These are phyloP conservation scores for Globisporangium recalcitrans DNA, from an alignment of 352 stramenopile genomes.

Conservation along the genomic window DNA sequence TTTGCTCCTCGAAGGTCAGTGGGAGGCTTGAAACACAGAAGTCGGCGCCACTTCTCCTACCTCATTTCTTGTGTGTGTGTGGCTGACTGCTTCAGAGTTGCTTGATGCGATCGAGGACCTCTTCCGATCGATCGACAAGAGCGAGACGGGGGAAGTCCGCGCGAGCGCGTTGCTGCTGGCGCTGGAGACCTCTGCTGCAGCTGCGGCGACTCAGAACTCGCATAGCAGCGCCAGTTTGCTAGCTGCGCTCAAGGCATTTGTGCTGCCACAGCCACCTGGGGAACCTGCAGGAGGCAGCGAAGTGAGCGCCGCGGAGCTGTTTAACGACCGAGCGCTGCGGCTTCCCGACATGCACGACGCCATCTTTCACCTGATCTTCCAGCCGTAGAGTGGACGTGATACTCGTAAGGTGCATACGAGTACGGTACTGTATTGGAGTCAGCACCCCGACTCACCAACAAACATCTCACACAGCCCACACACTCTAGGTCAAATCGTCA, in stretches of 20 bases:
- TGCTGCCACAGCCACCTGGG: background rate
- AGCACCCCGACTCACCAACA: too few relatives aligned
- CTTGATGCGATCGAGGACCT: constrained; percentile 11
- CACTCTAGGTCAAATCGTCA: too few relatives aligned
- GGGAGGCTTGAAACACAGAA: background rate
- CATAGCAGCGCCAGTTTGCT: background rate
- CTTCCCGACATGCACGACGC: constrained; percentile 5
- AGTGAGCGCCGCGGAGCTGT: background rate
- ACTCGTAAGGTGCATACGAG: background rate
- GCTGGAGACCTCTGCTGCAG: constrained; percentile 3
- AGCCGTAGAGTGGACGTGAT: background rate
- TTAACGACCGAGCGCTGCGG: constrained; percentile 7
- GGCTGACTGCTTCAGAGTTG: constrained; percentile 12
- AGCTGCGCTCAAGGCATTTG: constrained; percentile 1
- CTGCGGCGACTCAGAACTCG: background rate
- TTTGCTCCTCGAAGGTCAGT: constrained; percentile 15
- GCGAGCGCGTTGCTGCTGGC: constrained; percentile 9
- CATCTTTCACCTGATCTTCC: constrained; percentile 13
- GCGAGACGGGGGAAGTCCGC: constrained; percentile 9
- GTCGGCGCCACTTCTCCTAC: too few relatives aligned
- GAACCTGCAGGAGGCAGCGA: background rate
- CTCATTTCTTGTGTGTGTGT: background rate
- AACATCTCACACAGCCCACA: too few relatives aligned
- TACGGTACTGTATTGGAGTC: too few relatives aligned
- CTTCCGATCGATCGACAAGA: constrained; percentile 12